Conservation (phyloP, 2,329 filamentous ascomycete genomes). For the Aspergillus ruber region DNA sequence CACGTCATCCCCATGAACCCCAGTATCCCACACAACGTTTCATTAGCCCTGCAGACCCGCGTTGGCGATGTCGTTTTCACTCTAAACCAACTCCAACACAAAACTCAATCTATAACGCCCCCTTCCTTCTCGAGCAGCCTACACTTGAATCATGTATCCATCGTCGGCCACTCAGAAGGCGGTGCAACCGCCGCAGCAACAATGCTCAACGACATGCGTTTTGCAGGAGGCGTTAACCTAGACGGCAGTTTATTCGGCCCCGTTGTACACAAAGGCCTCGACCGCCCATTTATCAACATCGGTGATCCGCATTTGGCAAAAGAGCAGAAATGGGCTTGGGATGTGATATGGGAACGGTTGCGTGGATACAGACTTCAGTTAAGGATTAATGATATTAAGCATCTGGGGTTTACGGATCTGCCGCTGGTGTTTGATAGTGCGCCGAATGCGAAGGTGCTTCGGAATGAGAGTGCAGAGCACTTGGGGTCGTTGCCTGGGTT, state of each 20-base stretch:
- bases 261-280: constrained; percentile 3
- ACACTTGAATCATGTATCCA: constrained; percentile 3
- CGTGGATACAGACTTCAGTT: not conserved
- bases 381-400: constrained; percentile 5
- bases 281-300: not conserved
- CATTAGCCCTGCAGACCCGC: not conserved
- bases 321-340: not conserved
- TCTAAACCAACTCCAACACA: not conserved
- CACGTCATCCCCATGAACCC: not conserved
- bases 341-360: constrained; percentile 7
- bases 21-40: not conserved
- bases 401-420: constrained; percentile 14
- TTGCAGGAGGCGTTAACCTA: constrained; percentile 27
- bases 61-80: constrained; percentile 4
- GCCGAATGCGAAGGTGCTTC: not conserved
- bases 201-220: constrained; percentile 16
- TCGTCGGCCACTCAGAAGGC: constrained; percentile 33
- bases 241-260: constrained; percentile 25
- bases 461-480: constrained; percentile 1
- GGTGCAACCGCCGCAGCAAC: constrained; percentile 24
- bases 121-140: constrained; percentile 1
- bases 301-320: not conserved
- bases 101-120: not conserved
- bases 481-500: constrained; percentile 1
- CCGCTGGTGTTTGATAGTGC: constrained; percentile 9